Percentiles rank a stretch among this genome's conserved stretches.
Evolutionary conservation across 805 yeast genomes (phyloP).

Genomic region (Metschnikowia cubensis): DNA sequence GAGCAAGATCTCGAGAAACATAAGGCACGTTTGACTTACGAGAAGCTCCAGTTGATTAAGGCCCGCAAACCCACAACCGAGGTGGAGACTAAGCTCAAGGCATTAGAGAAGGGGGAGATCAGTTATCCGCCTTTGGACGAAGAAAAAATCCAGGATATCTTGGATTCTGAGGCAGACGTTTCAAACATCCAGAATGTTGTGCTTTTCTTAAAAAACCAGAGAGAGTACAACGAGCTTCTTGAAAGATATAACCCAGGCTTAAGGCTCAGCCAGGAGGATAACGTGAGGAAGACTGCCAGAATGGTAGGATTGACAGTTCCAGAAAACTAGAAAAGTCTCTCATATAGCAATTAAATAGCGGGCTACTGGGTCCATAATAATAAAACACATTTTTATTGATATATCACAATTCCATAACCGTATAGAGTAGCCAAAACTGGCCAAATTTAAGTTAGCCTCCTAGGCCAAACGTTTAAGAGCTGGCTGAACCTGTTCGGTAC

Average conservation of each 20-base stretch:
- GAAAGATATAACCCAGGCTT: conserved; percentile 87
- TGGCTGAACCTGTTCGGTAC: conserved; percentile 5
- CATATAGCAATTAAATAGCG: too few relatives aligned
- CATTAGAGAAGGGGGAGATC: conserved; percentile 18
- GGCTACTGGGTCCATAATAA: neutral
- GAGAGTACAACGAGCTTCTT: conserved; percentile 70
- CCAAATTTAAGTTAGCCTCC: neutral
- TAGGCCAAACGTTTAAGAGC: conserved; percentile 10
- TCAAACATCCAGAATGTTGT: conserved; percentile 55
- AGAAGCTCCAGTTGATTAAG: conserved; percentile 42
- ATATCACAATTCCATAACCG: neutral
- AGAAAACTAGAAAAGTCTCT: conserved; percentile 13
- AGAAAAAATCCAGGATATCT: conserved; percentile 2
- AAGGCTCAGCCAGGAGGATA: conserved; percentile 71
- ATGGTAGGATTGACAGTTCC: conserved; percentile 74
- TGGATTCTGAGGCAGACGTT: conserved; percentile 11
- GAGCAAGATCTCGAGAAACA: conserved; percentile 41
- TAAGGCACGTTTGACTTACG: conserved; percentile 45
- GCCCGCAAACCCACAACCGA: conserved; percentile 33
- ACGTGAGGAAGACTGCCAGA: conserved; percentile 74
- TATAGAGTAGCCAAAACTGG: neutral
- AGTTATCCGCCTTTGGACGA: conserved; percentile 11
- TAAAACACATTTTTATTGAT: neutral
- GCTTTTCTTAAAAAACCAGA: conserved; percentile 64
- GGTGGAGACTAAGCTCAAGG: conserved; percentile 27